These are phyloP conservation scores for Rugosomyces carneus DNA, from an alignment of 1,284 basidiomycete species.

Conservation along the genomic window DNA sequence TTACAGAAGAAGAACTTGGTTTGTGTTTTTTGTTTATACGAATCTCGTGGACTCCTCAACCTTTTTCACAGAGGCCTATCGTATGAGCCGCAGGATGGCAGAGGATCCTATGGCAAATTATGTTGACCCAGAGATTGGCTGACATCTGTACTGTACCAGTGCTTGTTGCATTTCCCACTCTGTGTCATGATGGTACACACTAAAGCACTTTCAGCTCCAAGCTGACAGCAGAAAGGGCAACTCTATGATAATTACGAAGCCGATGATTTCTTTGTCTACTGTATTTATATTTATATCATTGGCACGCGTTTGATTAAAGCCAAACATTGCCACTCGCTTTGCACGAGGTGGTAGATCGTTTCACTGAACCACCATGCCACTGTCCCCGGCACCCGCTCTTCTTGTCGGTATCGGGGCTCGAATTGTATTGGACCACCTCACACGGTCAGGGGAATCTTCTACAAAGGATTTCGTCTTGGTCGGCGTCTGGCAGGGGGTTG, in stretches of 20 bases:
- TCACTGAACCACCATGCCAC: constrained; percentile 26
- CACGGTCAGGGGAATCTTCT: constrained; percentile 36
- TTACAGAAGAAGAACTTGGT: constrained; percentile 92
- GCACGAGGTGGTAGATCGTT: constrained; percentile 16
- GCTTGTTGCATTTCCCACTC: background rate
- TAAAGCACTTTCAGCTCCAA: no score
- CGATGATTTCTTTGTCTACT: no score
- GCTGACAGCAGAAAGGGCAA: no score
- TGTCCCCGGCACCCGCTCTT: constrained; percentile 40
- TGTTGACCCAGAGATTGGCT: constrained; percentile 38
- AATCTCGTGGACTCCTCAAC: constrained; percentile 12
- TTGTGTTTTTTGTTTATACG: constrained; percentile 24
- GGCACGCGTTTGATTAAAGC: constrained; percentile 8
- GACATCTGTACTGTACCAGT: background rate
- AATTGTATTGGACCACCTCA: constrained; percentile 55
- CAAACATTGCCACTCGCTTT: constrained; percentile 2
- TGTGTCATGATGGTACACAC: no score
- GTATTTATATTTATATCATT: no score
- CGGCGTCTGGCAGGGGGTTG: constrained; percentile 71
- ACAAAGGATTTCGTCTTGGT: constrained; percentile 56
- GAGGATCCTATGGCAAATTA: constrained; percentile 92
- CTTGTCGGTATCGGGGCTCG: constrained; percentile 61
- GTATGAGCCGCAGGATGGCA: constrained; percentile 61
- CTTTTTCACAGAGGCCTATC: constrained; percentile 69
- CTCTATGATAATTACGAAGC: no score